Evolutionary conservation across 306 rosid genomes (phyloP).

Genomic region (Quercus engelmannii): DNA sequence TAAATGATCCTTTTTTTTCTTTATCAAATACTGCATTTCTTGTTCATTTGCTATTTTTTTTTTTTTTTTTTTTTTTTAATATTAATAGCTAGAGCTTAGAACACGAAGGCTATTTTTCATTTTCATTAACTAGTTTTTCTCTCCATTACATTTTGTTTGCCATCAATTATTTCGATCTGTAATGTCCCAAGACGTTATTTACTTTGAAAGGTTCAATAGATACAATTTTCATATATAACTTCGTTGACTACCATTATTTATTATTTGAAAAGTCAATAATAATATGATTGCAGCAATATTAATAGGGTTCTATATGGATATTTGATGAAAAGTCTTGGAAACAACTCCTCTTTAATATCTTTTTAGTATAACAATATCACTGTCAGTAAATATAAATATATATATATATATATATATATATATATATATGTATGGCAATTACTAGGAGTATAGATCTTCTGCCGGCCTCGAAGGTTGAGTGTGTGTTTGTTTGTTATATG

Average conservation of each 20-base stretch:
- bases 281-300: not conserved
- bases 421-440: not conserved
- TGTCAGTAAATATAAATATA: not conserved
- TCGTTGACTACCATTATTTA: too few relatives aligned
- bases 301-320: not conserved
- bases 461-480: not conserved
- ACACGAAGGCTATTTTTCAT: not conserved
- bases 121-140: too few relatives aligned
- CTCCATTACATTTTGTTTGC: too few relatives aligned
- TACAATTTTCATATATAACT: too few relatives aligned
- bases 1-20: conserved; percentile 2
- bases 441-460: not conserved
- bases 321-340: not conserved
- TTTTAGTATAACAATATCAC: too few relatives aligned
- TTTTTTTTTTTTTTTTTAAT: too few relatives aligned
- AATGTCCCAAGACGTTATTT: too few relatives aligned
- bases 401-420: not conserved
- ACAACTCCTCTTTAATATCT: too few relatives aligned
- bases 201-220: too few relatives aligned
- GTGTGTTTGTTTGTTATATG: not conserved
- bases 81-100: not conserved
- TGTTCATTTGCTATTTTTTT: not conserved
- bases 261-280: too few relatives aligned
- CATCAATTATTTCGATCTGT: too few relatives aligned
- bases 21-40: not conserved